Evolutionary conservation across 108 stramenopile genomes (phyloP).

Genomic region (Pseudonitzschia pungens): DNA sequence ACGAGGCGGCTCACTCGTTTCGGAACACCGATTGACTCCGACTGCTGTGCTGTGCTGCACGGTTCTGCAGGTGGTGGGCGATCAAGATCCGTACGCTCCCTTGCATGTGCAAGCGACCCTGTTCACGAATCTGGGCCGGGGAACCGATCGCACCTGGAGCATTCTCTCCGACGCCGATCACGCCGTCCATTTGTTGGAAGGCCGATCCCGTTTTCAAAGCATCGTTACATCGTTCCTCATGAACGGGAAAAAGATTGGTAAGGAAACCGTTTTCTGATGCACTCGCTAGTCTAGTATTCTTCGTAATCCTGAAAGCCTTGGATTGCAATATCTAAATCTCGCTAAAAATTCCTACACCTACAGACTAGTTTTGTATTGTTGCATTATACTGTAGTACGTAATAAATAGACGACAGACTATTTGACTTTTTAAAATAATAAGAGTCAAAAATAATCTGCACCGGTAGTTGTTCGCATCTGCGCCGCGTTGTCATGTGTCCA

Average conservation of each 20-base stretch:
- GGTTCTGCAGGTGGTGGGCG: constrained; percentile 70
- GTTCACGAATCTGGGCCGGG: constrained; percentile 70
- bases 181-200: constrained; percentile 41
- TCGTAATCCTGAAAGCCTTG: no score
- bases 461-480: no score
- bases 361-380: no score
- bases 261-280: constrained; percentile 8
- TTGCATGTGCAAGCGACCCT: constrained; percentile 62
- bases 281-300: no score
- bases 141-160: constrained; percentile 74
- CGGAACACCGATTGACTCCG: constrained; percentile 27
- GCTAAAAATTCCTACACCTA: no score
- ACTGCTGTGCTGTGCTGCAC: no score
- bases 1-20: not conserved
- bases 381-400: no score
- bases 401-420: no score
- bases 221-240: constrained; percentile 38
- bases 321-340: no score
- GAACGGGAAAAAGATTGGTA: constrained; percentile 33
- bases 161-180: constrained; percentile 86
- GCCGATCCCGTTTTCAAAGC: constrained; percentile 20
- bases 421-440: no score
- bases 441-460: no score
- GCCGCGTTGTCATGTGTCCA: no score
- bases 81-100: constrained; percentile 81